Evolutionary conservation across 108 stramenopile genomes (phyloP).

Genomic region (Skeletonema menzelii): DNA sequence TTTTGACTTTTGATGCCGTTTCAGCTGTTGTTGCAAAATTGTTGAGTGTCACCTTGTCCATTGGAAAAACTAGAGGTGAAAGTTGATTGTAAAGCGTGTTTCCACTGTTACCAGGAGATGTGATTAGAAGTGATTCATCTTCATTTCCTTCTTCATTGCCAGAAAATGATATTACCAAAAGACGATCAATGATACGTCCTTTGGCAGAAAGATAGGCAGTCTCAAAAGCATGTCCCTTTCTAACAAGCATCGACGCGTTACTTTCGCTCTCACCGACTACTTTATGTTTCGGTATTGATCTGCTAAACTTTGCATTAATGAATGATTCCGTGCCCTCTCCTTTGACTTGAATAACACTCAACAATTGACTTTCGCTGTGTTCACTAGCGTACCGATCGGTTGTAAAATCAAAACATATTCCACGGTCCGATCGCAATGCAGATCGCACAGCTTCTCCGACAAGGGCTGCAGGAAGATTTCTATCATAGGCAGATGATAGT

Average conservation of each 20-base stretch:
- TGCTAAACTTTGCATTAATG: conserved; percentile 71
- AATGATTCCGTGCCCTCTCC: conserved; percentile 67
- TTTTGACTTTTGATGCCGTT: not conserved
- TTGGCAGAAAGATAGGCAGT: conserved; percentile 69
- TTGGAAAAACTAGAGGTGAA: conserved; percentile 77
- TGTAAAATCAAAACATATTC: conserved; percentile 54
- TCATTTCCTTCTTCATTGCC: conserved; percentile 3
- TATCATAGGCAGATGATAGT: conserved; percentile 61
- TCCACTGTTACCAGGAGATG: conserved; percentile 80
- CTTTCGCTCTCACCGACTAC: not conserved
- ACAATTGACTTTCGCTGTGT: conserved; percentile 25
- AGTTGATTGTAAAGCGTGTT: conserved; percentile 51
- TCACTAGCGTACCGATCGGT: conserved; percentile 27
- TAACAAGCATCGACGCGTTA: conserved; percentile 8
- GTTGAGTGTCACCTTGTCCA: conserved; percentile 66
- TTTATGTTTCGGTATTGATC: conserved; percentile 32
- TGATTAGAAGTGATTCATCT: conserved; percentile 60
- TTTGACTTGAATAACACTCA: conserved; percentile 54
- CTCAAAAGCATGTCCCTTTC: conserved; percentile 41
- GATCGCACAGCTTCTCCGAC: conserved; percentile 84
- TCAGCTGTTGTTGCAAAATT: conserved; percentile 15
- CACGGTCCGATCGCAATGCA: conserved; percentile 66
- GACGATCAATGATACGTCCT: conserved; percentile 71
- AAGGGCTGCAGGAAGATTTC: conserved; percentile 68
- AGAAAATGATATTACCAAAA: conserved; percentile 45